A percentile compares a stretch with the other conserved stretches of the same genome.
Evolutionary conservation across 495 filamentous ascomycete genomes (phyloP).

Genomic region (Astrothelium macrocarpum): DNA sequence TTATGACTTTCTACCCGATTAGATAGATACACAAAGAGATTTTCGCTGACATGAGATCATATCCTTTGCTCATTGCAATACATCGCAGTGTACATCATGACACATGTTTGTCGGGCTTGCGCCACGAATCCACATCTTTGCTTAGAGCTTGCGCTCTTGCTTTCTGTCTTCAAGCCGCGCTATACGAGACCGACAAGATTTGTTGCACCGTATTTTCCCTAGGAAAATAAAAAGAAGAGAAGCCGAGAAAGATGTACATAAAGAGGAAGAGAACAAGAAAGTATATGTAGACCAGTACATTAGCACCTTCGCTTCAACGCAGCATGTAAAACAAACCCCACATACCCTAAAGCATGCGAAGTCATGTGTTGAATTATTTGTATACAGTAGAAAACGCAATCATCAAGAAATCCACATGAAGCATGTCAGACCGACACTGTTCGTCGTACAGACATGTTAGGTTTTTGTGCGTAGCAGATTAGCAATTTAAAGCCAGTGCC

Average conservation of each 20-base stretch:
- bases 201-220: background rate
- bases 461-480: slow-evolving; percentile 86
- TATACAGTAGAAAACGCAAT: background rate
- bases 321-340: background rate
- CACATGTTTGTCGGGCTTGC: background rate
- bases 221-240: background rate
- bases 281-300: background rate
- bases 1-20: background rate
- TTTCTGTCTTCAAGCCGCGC: background rate
- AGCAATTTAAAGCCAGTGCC: slow-evolving; percentile 81
- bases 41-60: background rate
- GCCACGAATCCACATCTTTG: background rate
- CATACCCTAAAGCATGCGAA: background rate
- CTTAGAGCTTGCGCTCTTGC: background rate
- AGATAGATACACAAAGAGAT: background rate
- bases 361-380: background rate
- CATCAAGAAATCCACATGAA: background rate
- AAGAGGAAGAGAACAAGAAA: background rate
- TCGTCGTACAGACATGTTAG: slow-evolving; percentile 45
- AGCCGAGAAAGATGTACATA: background rate
- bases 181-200: background rate
- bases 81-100: slow-evolving; percentile 1
- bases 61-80: background rate
- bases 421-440: slow-evolving; percentile 45
- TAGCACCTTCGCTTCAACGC: background rate